These are phyloP conservation scores for Sungouiella thailandica DNA, from an alignment of 805 yeast genomes.

Conservation along the genomic window DNA sequence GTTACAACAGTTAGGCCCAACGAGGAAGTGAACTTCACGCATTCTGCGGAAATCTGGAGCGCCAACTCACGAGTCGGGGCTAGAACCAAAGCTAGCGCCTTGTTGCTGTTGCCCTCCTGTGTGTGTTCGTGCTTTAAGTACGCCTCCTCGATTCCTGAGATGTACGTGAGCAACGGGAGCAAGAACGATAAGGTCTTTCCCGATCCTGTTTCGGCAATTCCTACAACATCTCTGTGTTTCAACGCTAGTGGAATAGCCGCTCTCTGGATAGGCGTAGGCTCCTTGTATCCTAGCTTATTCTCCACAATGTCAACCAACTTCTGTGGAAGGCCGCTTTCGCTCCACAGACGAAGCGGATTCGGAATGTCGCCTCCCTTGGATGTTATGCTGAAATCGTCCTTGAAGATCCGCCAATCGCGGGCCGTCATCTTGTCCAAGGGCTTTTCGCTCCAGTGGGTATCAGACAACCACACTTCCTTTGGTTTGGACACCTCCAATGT, in stretches of 20 bases:
- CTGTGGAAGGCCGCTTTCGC: constrained; percentile 46
- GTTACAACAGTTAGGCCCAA: constrained; percentile 49
- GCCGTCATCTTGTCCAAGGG: constrained; percentile 57
- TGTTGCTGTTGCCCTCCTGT: constrained; percentile 44
- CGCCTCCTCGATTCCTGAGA: constrained; percentile 31
- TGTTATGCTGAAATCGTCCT: constrained; percentile 68
- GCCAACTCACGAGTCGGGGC: constrained; percentile 96
- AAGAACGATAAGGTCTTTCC: constrained; percentile 88
- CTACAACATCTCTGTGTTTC: constrained; percentile 61
- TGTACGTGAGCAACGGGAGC: constrained; percentile 62
- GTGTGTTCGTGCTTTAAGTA: constrained; percentile 36
- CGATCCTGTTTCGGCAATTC: constrained; percentile 95
- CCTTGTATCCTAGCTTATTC: constrained; percentile 40
- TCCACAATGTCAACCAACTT: constrained; percentile 24
- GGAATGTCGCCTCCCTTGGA: constrained; percentile 42
- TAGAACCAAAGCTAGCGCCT: constrained; percentile 73
- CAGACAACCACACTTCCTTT: constrained; percentile 1
- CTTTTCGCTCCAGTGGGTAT: constrained; percentile 66
- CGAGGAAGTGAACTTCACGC: constrained; percentile 43
- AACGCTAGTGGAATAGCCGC: constrained; percentile 76
- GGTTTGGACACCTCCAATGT: constrained; percentile 8
- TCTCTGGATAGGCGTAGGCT: constrained; percentile 89
- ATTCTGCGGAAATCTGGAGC: constrained; percentile 71
- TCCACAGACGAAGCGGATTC: constrained; percentile 72
- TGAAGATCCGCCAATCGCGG: constrained; percentile 87